These are phyloP conservation scores for Trichosanthes truncata DNA, from an alignment of 306 rosid genomes.

Conservation along the genomic window DNA sequence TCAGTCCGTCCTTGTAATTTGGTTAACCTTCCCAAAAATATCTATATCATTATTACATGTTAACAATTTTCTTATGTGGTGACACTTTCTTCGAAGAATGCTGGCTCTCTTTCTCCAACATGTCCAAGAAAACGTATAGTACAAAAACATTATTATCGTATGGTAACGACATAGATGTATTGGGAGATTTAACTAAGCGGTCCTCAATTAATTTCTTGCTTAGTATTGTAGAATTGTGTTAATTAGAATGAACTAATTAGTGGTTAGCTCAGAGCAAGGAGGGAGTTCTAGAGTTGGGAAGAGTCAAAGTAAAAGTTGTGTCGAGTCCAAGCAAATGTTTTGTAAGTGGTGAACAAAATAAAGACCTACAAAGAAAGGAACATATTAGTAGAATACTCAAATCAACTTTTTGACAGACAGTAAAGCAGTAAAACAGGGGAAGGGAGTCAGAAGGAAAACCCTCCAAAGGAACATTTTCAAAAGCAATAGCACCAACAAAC, in stretches of 20 bases:
- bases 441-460: slow-evolving; percentile 1
- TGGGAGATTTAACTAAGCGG: too few relatives aligned
- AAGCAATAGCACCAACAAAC: neutral
- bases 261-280: neutral
- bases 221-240: neutral
- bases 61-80: too few relatives aligned
- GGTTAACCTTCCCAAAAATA: too few relatives aligned
- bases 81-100: too few relatives aligned
- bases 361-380: neutral
- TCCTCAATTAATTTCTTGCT: neutral
- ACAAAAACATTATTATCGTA: too few relatives aligned
- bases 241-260: neutral
- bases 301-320: neutral
- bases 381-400: neutral
- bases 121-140: too few relatives aligned
- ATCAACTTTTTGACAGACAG: neutral
- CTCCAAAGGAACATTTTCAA: neutral
- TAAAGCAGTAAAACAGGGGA: slow-evolving; percentile 3
- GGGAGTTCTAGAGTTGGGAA: neutral
- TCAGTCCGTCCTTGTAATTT: neutral
- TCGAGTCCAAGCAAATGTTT: neutral
- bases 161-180: too few relatives aligned
- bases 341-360: neutral
- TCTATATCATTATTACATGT: too few relatives aligned
- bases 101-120: neutral